Evolutionary conservation across 495 filamentous ascomycete genomes (phyloP).

Genomic region (Friedmanniomyces endolithicus): DNA sequence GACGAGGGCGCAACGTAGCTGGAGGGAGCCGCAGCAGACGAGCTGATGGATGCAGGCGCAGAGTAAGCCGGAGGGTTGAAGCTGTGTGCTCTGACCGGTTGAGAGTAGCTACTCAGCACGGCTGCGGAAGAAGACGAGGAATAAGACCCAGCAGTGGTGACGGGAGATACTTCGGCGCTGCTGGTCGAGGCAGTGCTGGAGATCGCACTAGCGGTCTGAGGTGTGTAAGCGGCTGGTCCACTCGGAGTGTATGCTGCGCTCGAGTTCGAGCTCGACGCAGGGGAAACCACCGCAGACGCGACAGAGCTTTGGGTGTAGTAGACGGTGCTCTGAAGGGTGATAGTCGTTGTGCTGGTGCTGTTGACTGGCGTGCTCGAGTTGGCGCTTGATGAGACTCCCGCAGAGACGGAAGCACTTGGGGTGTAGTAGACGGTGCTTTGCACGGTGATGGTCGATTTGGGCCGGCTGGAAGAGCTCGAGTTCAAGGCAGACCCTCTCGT

Average conservation of each 20-base stretch:
- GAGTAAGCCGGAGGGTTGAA: neutral
- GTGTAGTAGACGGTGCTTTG: slow-evolving; percentile 7
- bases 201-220: neutral
- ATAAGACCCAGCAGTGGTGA: neutral
- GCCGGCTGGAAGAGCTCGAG: neutral
- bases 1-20: neutral
- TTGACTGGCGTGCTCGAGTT: slow-evolving; percentile 7
- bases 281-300: neutral
- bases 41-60: neutral
- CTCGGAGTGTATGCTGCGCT: neutral
- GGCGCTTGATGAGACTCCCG: neutral
- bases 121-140: neutral
- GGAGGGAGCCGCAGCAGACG: neutral
- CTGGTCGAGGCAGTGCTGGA: neutral
- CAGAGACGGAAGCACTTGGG: neutral
- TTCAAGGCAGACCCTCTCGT: neutral
- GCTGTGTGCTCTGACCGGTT: neutral
- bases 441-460: slow-evolving; percentile 2
- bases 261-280: neutral
- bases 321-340: neutral
- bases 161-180: neutral
- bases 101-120: neutral
- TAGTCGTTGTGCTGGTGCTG: neutral
- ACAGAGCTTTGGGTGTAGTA: neutral
- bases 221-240: neutral